Conservation (phyloP, 2,329 filamentous ascomycete species). For the Canariomyces notabilis region DNA sequence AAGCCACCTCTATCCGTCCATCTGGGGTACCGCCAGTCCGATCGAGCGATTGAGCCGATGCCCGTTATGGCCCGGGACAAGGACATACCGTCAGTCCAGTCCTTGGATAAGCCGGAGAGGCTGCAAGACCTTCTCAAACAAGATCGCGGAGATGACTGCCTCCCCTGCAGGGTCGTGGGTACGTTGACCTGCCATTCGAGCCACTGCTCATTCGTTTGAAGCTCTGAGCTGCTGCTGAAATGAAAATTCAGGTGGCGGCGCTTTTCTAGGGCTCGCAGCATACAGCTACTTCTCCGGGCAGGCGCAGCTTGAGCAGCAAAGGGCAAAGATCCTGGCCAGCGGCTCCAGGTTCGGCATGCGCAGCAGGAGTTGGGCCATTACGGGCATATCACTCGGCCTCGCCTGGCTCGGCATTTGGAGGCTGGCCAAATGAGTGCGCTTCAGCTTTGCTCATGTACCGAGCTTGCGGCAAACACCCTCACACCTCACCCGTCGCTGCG, state of each 20-base stretch:
- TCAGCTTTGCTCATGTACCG: too few relatives aligned
- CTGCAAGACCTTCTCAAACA: slow-evolving; percentile 53
- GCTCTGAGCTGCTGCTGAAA: not conserved
- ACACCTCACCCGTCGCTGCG: too few relatives aligned
- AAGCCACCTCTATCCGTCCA: not conserved
- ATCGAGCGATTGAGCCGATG: slow-evolving; percentile 2
- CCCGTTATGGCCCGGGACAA: slow-evolving; percentile 42
- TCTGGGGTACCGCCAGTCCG: too few relatives aligned
- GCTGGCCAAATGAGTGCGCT: slow-evolving; percentile 46
- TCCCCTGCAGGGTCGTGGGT: slow-evolving; percentile 68
- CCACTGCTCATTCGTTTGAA: slow-evolving; percentile 1
- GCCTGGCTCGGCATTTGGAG: slow-evolving; percentile 68
- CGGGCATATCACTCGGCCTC: slow-evolving; percentile 61
- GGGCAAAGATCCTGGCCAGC: slow-evolving; percentile 61
- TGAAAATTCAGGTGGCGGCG: slow-evolving; percentile 56
- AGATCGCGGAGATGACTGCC: slow-evolving; percentile 61
- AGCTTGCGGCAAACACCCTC: too few relatives aligned
- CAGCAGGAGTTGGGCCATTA: slow-evolving; percentile 62
- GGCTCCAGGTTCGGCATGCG: slow-evolving; percentile 68
- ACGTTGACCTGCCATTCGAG: too few relatives aligned
- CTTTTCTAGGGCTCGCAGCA: slow-evolving; percentile 68
- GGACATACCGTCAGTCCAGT: slow-evolving; percentile 43
- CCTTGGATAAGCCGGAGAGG: slow-evolving; percentile 57
- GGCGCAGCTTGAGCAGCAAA: slow-evolving; percentile 63
- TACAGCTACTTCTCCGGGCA: slow-evolving; percentile 77